A percentile compares a stretch with the other conserved stretches of the same genome.
Conservation (phyloP, 2,329 filamentous ascomycete genomes). For the Triangularia setosa region DNA sequence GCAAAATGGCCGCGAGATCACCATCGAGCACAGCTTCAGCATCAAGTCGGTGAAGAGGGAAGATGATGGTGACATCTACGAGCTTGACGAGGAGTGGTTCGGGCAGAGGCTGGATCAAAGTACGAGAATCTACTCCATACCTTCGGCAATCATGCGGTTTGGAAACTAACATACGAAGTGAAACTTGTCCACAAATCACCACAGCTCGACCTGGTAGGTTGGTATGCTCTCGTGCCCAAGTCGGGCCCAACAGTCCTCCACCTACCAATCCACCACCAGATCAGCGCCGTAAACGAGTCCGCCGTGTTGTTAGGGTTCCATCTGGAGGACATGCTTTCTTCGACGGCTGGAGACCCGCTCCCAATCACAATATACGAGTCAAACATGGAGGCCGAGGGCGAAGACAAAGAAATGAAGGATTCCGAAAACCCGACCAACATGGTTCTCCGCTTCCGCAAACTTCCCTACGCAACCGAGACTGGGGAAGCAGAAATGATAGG, state of each 20-base stretch:
- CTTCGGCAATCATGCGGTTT: not conserved
- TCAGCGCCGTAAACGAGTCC: conserved; percentile 78
- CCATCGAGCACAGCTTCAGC: conserved; percentile 90
- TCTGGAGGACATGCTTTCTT: conserved; percentile 52
- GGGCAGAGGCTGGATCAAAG: conserved; percentile 76
- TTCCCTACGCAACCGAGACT: conserved; percentile 86
- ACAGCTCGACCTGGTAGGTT: conserved; percentile 81
- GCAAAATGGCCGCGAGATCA: conserved; percentile 85
- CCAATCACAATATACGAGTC: conserved; percentile 91
- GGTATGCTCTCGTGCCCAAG: conserved; percentile 76
- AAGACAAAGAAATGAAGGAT: conserved; percentile 72
- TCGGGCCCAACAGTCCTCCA: conserved; percentile 66
- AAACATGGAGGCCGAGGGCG: conserved; percentile 59
- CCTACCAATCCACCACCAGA: conserved; percentile 72
- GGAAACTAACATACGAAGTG: conserved; percentile 50
- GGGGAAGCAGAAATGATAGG: conserved; percentile 97
- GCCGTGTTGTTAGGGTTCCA: conserved; percentile 88
- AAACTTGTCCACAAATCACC: conserved; percentile 83
- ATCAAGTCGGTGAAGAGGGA: conserved; percentile 52
- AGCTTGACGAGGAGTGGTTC: conserved; percentile 71
- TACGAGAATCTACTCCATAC: conserved; percentile 41
- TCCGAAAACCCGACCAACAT: conserved; percentile 48
- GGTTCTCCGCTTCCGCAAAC: conserved; percentile 69
- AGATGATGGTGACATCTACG: conserved; percentile 49
- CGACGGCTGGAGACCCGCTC: conserved; percentile 69